These are phyloP conservation scores for Craterostigma plantagineum DNA, from an alignment of 257 asterid genomes.

Conservation along the genomic window DNA sequence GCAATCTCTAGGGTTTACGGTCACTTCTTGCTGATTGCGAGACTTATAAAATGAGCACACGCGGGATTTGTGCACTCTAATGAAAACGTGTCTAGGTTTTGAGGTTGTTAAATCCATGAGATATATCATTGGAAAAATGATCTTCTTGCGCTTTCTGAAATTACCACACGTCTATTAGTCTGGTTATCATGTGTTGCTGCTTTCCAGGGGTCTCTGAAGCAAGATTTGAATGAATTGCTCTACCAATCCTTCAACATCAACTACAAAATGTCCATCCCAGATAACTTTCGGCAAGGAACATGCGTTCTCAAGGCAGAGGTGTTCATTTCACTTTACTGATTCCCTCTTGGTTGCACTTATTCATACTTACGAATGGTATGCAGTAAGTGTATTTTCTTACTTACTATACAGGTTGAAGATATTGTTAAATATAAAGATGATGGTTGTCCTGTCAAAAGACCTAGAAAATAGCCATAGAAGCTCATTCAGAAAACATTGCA, in stretches of 20 bases:
- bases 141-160: not conserved
- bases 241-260: conserved; percentile 48
- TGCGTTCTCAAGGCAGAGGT: too few relatives aligned
- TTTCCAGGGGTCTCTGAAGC: conserved; percentile 50
- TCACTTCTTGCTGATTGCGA: too few relatives aligned
- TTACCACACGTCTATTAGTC: not conserved
- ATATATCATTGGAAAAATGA: too few relatives aligned
- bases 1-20: too few relatives aligned
- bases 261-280: conserved; percentile 53
- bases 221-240: conserved; percentile 60
- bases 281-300: too few relatives aligned
- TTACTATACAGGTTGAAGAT: conserved; percentile 31
- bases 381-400: too few relatives aligned
- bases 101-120: too few relatives aligned
- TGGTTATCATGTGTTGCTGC: conserved; percentile 1
- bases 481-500: conserved; percentile 49
- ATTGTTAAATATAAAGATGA: conserved; percentile 47
- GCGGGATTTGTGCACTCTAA: too few relatives aligned
- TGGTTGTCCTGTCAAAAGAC: conserved; percentile 57
- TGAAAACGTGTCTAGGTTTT: too few relatives aligned
- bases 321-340: conserved; percentile 6
- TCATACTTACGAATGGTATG: not conserved
- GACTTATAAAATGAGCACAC: too few relatives aligned
- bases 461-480: conserved; percentile 27
- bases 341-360: too few relatives aligned